Evolutionary conservation across 352 stramenopile species (phyloP).

Genomic region (Thalassiosira oceanica): DNA sequence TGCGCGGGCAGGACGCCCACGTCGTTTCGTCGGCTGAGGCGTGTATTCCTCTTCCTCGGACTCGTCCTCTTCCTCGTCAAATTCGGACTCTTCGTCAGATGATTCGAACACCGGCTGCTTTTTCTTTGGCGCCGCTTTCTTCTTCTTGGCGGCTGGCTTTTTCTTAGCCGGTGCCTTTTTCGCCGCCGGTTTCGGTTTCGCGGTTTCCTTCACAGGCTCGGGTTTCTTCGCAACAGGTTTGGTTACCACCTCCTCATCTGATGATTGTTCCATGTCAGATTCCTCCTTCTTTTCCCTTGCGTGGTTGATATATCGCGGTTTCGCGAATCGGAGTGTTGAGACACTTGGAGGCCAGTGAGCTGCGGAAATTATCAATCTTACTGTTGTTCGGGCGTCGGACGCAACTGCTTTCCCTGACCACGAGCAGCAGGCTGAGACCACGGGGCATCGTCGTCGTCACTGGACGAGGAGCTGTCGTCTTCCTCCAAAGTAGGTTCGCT

Average conservation of each 20-base stretch:
- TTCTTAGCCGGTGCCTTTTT: neutral
- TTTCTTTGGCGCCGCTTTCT: conserved; percentile 2
- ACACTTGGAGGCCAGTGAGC: conserved; percentile 4
- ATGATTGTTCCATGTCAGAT: conserved; percentile 59
- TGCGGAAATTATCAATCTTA: conserved; percentile 13
- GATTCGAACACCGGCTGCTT: no score
- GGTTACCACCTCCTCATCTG: conserved; percentile 36
- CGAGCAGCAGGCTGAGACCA: conserved; percentile 18
- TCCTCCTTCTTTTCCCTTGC: conserved; percentile 39
- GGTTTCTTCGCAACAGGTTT: conserved; percentile 23
- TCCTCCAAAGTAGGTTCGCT: conserved; percentile 16
- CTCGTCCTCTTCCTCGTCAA: conserved; percentile 28
- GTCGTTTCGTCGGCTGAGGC: conserved; percentile 25
- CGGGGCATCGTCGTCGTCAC: conserved; percentile 29
- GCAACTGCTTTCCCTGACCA: conserved; percentile 48
- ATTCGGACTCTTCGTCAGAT: conserved; percentile 8
- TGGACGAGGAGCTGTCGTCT: conserved; percentile 34
- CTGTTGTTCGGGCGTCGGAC: conserved; percentile 7
- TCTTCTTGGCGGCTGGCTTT: conserved; percentile 6
- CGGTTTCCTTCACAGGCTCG: neutral
- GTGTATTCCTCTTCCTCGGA: conserved; percentile 36
- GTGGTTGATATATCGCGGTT: neutral
- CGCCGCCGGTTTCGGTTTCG: conserved; percentile 2
- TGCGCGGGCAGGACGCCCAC: conserved; percentile 14
- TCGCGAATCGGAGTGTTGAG: conserved; percentile 1